Evolutionary conservation across 305 asterid genomes (phyloP), one percentile per base, ranked within the genome.

Genomic region (Petunia hybrid): DNA sequence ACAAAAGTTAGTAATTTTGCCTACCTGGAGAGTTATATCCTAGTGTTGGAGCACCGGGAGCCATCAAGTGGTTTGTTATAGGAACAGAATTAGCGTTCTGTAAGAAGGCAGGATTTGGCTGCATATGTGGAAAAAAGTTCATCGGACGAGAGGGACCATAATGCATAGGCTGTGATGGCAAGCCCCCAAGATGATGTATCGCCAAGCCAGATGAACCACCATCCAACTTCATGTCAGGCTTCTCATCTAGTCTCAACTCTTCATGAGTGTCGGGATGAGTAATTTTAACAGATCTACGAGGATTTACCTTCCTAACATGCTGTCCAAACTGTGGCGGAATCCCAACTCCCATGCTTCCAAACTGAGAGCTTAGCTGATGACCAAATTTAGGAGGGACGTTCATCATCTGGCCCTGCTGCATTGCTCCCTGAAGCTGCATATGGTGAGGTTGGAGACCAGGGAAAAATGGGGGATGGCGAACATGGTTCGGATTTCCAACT

Each of bases 181-280:
- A 61, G 10, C 66, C 77, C 69, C 71, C 75, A 61, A 16, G 57
- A 85, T 43, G 75, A 74, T 84, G 76, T 85, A 85, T 42, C 41
- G 74, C 43, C 22, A 78, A 76, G 76, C 78, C 76, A 39, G 77
- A 76, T 35, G 82, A 77, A 35, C 48, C 73, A 68, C 59, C n/a
- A 2, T 82, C 87, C 69, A 64, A 4, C 40, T 67, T 78, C 69
- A 55, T 46, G 46, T 82, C 82, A 60, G 42, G 77, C 65, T 74
- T 66, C 65, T 83, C 82, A 64, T 83, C 87, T 63, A 86, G 81
- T 61, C 74, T 86, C 46, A 86, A 46, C 81, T 86, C 89, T 64
- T 86, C 83, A 39, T 78, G 64, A 67, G 89, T 86, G 2, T 83
- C 83, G 4, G 89, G 89, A 68, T 86, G 85, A 79, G 89, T 83